phyloP scores from a whole-genome alignment of 495 filamentous ascomycete species.

The Xylaria castorea region DNA sequence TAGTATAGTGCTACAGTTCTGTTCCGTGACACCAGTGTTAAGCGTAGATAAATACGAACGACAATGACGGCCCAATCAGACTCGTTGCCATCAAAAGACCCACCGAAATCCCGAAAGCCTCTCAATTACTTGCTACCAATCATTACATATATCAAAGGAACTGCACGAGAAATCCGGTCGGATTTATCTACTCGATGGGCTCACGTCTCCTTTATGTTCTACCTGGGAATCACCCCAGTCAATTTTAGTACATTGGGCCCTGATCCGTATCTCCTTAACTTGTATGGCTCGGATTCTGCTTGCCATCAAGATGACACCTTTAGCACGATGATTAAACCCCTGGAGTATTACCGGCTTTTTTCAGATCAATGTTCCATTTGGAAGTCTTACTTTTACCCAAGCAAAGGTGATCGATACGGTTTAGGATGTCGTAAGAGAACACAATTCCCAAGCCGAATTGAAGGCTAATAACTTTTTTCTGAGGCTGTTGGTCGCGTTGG shows the following conservation, averaged over 20 bases:
- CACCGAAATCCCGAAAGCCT: not conserved
- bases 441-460: not conserved
- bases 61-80: too few relatives aligned
- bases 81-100: not conserved
- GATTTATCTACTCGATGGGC: not conserved
- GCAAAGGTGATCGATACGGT: conserved; percentile 36
- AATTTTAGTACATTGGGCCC: too few relatives aligned
- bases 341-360: conserved; percentile 25
- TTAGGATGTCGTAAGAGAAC: conserved; percentile 35
- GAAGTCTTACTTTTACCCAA: conserved; percentile 28
- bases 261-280: not conserved
- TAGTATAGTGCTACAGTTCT: too few relatives aligned
- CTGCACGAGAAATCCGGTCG: not conserved
- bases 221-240: not conserved
- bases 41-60: too few relatives aligned
- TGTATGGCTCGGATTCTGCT: not conserved
- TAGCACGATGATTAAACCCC: not conserved
- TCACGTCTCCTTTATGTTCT: not conserved
- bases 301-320: not conserved
- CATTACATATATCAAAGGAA: not conserved
- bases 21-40: too few relatives aligned
- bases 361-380: conserved; percentile 32
- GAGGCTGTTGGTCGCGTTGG: not conserved
- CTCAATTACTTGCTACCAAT: not conserved
- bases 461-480: not conserved